Conservation (phyloP, 2,329 filamentous ascomycete genomes). For the Colletotrichum limetticola region DNA sequence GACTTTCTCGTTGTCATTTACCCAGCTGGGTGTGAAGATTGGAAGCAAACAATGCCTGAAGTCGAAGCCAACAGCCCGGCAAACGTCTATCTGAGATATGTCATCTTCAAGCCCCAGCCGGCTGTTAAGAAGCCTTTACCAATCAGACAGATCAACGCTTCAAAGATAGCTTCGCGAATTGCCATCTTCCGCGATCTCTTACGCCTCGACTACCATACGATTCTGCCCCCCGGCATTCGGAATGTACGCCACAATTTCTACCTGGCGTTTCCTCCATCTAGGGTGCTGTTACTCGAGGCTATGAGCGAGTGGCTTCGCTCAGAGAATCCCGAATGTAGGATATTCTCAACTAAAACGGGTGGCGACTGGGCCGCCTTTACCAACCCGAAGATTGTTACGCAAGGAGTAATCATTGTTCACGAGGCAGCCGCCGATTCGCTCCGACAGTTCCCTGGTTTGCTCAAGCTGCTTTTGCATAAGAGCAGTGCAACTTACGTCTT, state of each 20-base stretch:
- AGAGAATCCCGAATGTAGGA: constrained; percentile 51
- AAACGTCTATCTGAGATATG: constrained; percentile 45
- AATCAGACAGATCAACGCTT: neutral
- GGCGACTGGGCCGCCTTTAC: constrained; percentile 62
- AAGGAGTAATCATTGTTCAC: constrained; percentile 56
- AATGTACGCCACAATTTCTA: constrained; percentile 53
- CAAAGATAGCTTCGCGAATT: neutral
- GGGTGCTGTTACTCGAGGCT: constrained; percentile 46
- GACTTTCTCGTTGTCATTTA: constrained; percentile 53
- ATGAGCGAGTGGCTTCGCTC: constrained; percentile 57
- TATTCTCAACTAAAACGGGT: constrained; percentile 52
- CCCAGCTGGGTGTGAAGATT: constrained; percentile 48
- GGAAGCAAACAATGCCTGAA: constrained; percentile 39
- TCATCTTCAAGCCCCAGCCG: constrained; percentile 47
- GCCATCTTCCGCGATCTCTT: constrained; percentile 43
- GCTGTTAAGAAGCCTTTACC: constrained; percentile 18
- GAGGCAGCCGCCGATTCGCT: constrained; percentile 52
- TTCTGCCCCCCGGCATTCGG: constrained; percentile 36
- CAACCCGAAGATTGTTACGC: constrained; percentile 34
- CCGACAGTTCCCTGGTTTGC: constrained; percentile 52
- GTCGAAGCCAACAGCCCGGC: constrained; percentile 26
- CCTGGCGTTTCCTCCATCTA: constrained; percentile 58
- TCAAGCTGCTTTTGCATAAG: constrained; percentile 44
- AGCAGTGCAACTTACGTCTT: constrained; percentile 44
- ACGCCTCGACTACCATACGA: constrained; percentile 45